These are phyloP conservation scores for Termitomyces sp. DNA, from an alignment of 768 basidiomycete species.

Conservation along the genomic window DNA sequence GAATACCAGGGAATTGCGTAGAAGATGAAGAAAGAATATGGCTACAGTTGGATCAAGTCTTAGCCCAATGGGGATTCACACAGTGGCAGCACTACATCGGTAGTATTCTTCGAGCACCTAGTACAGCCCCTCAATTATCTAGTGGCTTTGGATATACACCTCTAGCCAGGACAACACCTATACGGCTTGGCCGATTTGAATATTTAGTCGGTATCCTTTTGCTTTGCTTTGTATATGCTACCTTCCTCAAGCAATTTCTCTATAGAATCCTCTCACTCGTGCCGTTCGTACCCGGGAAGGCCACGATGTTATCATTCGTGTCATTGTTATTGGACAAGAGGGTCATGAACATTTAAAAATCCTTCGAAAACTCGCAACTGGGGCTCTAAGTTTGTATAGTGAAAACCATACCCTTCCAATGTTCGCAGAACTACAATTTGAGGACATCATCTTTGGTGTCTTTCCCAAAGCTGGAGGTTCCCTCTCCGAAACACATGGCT, in stretches of 20 bases:
- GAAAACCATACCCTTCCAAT: slow-evolving; percentile 24
- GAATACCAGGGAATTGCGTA: not conserved
- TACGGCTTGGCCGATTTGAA: not conserved
- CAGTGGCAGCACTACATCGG: not conserved
- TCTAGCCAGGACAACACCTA: not conserved
- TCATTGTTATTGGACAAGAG: slow-evolving; percentile 14
- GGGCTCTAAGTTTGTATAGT: slow-evolving; percentile 6
- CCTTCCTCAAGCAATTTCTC: not conserved
- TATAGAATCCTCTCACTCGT: slow-evolving; percentile 3
- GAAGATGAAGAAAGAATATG: slow-evolving; percentile 1
- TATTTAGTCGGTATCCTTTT: not conserved
- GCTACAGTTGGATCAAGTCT: not conserved
- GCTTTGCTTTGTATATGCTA: not conserved
- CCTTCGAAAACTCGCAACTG: slow-evolving; percentile 15
- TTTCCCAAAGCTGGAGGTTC: slow-evolving; percentile 19
- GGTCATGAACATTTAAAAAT: slow-evolving; percentile 19
- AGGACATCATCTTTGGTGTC: slow-evolving; percentile 22
- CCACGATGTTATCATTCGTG: slow-evolving; percentile 11
- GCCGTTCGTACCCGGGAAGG: slow-evolving; percentile 14
- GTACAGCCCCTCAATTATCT: not conserved
- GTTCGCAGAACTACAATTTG: slow-evolving; percentile 18
- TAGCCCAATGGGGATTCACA: not conserved
- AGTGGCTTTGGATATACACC: not conserved
- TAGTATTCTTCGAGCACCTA: not conserved
- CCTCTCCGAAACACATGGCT: slow-evolving; percentile 6